Evolutionary conservation across 2,329 filamentous ascomycete genomes (phyloP).

Genomic region (Nemania sp.): DNA sequence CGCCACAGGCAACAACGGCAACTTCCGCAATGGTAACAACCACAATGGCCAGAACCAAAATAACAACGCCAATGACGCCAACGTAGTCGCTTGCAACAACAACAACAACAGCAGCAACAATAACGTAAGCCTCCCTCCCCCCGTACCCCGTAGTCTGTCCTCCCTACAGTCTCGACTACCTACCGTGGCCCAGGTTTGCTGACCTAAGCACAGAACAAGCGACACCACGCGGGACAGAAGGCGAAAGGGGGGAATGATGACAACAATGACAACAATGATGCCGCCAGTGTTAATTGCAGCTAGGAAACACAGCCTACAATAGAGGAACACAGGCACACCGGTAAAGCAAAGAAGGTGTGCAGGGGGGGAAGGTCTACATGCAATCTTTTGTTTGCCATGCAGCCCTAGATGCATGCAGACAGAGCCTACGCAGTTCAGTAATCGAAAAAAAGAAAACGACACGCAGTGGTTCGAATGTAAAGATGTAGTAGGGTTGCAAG

Average conservation of each 20-base stretch:
- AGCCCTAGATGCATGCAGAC: too few species aligned
- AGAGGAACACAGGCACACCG: neutral
- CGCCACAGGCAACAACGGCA: constrained; percentile 13
- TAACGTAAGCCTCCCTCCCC: constrained; percentile 13
- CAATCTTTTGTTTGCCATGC: too few species aligned
- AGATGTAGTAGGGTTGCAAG: too few species aligned
- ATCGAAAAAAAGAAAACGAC: too few species aligned
- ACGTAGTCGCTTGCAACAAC: constrained; percentile 30
- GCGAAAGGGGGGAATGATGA: constrained; percentile 25
- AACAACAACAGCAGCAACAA: constrained; percentile 27
- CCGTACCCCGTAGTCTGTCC: too few species aligned
- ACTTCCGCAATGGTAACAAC: constrained; percentile 16
- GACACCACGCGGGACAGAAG: constrained; percentile 29
- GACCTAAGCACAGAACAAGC: constrained; percentile 25
- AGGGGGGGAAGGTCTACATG: too few species aligned
- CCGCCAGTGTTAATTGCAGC: constrained; percentile 18
- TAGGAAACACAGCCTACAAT: neutral
- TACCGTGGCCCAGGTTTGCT: neutral
- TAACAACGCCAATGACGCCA: constrained; percentile 13
- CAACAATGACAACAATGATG: constrained; percentile 17
- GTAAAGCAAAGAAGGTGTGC: neutral
- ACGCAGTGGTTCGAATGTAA: too few species aligned
- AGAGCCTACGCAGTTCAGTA: too few species aligned
- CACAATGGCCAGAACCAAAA: constrained; percentile 12
- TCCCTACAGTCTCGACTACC: too few species aligned